Evolutionary conservation across 345 rosid genomes (phyloP), one percentile per base, ranked within the genome.

Genomic region (Pistacia vera): DNA sequence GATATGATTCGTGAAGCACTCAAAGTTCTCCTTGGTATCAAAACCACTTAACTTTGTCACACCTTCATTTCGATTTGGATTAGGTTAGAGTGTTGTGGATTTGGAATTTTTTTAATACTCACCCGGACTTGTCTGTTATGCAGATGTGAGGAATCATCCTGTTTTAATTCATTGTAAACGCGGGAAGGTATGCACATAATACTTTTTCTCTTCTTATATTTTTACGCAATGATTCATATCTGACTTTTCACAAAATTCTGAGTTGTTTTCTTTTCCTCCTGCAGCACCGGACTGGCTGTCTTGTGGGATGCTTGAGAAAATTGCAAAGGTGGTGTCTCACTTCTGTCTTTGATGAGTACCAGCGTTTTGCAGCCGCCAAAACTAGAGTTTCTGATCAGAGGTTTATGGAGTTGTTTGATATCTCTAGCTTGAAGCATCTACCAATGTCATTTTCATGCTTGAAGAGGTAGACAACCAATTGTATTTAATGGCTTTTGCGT

Each of bases 231-330:
- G 35, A 6, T 72, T 12, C 51, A 49, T 52, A 2, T 63, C 22
- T 25, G 41, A 66, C 49, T 75, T 20, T 64, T 48, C 16, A 64
- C 4, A 51, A 17, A 17, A 59, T 63, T 68, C 66, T 30, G 48
- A 63, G 61, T 25, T 56, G 36, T 25, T 16, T 3, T 28, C 61
- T 65, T 38, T 66, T 30, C 16, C 69, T 22, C 70, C 44, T 85
- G 54, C 91, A 95, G 99, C 99, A 95, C 66, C 96, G 99, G 56
- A 95, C 99, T 10, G 98, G 99, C 61, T 92, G 96, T 81, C 81
- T 93, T 3, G 98, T 95, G 13, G 99, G 98, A 44, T 95, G 99
- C 88, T 79, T 95, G 85, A 92, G 99, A 81, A 95, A 92, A 81
- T 76, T 92, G 74, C 98, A 95, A 76, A 87, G 86, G 66, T 93